A percentile compares a stretch with the other conserved stretches of the same genome.
Evolutionary conservation across 495 filamentous ascomycete species (phyloP).

Genomic region (Hamigera avellanea): DNA sequence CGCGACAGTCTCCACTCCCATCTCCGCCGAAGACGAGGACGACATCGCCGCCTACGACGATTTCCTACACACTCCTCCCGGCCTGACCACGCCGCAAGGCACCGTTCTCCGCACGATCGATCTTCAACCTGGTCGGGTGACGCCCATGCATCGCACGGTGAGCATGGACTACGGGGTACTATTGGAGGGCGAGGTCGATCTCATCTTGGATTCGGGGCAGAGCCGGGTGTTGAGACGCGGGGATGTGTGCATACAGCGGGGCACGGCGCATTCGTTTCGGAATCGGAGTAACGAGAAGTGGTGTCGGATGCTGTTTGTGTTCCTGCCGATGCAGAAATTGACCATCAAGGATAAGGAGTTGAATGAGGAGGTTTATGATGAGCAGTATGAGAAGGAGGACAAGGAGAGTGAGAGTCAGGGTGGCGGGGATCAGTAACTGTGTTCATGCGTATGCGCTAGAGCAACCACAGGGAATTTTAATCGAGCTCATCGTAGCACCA

Average conservation of each 20-base stretch:
- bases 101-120: constrained; percentile 39
- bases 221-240: constrained; percentile 53
- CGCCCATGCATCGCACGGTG: constrained; percentile 57
- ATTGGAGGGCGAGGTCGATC: constrained; percentile 61
- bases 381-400: constrained; percentile 2
- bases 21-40: constrained; percentile 18
- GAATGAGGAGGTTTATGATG: constrained; percentile 7
- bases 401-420: neutral
- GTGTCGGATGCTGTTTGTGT: constrained; percentile 46
- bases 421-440: too few species aligned
- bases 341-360: constrained; percentile 5
- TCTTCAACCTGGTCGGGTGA: constrained; percentile 56
- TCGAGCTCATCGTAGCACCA: too few species aligned
- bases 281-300: constrained; percentile 39
- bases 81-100: constrained; percentile 21
- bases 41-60: constrained; percentile 26
- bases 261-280: constrained; percentile 53
- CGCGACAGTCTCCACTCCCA: constrained; percentile 21
- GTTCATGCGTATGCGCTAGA: too few species aligned
- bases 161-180: constrained; percentile 63
- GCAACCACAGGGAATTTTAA: too few species aligned
- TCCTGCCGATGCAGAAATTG: constrained; percentile 7
- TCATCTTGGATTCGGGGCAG: constrained; percentile 51
- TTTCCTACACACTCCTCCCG: constrained; percentile 23
- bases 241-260: constrained; percentile 54